Evolutionary conservation across 176 grass and related monocot species (phyloP).

Genomic region (Saccharum spontaneum): DNA sequence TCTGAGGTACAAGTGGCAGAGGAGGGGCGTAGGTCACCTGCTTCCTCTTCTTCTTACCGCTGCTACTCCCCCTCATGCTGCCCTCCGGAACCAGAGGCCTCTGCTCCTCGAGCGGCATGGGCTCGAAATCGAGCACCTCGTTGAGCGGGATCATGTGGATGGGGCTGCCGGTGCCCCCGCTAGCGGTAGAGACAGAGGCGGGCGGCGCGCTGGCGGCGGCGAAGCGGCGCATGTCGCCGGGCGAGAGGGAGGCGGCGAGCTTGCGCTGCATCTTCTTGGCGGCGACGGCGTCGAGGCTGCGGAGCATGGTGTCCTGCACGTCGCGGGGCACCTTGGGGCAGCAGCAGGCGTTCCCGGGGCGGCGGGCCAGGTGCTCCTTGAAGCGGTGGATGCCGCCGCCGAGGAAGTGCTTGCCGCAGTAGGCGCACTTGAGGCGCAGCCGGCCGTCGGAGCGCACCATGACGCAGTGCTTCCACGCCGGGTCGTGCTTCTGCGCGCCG

Average conservation of each 20-base stretch:
- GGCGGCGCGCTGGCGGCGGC: background rate
- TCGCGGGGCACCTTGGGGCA: conserved; percentile 77
- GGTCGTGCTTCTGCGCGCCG: conserved; percentile 88
- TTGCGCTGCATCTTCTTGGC: conserved; percentile 68
- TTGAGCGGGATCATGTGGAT: conserved; percentile 54
- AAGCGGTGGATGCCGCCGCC: conserved; percentile 96
- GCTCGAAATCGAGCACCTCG: conserved; percentile 47
- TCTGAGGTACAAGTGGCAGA: background rate
- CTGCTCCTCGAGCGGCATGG: conserved; percentile 27
- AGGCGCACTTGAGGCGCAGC: conserved; percentile 71
- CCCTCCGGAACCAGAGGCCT: conserved; percentile 29
- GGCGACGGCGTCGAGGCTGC: conserved; percentile 64
- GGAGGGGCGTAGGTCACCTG: conserved; percentile 8
- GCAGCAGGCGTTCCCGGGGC: conserved; percentile 86
- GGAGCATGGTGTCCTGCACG: conserved; percentile 68
- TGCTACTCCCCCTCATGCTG: conserved; percentile 25
- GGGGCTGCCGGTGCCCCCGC: conserved; percentile 13
- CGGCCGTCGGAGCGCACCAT: conserved; percentile 72
- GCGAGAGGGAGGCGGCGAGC: conserved; percentile 22
- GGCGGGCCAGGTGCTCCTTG: conserved; percentile 95
- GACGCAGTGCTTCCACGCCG: conserved; percentile 89
- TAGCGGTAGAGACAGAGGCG: background rate
- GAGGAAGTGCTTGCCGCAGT: conserved; percentile 86
- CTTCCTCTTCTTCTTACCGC: conserved; percentile 49
- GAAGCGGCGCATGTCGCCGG: conserved; percentile 39